A percentile compares a stretch with the other conserved stretches of the same genome.
Conservation (phyloP, 2,329 filamentous ascomycete genomes). For the Exserohilum rostratum region DNA sequence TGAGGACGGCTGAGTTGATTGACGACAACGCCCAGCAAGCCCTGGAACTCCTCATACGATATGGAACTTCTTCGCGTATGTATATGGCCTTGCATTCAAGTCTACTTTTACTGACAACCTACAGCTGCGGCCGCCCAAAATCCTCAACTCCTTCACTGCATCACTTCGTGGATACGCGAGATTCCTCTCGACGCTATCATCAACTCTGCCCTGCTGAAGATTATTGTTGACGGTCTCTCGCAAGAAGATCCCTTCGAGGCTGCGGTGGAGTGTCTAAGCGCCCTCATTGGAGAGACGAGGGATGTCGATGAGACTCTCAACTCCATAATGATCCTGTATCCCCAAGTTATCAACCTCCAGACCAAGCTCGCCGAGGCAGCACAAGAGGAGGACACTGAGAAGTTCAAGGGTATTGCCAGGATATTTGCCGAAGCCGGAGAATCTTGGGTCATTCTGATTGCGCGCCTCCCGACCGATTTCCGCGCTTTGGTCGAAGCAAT, state of each 20-base stretch:
- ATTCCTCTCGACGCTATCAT: slow-evolving; percentile 84
- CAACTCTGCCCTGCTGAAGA: slow-evolving; percentile 80
- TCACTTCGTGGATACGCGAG: slow-evolving; percentile 95
- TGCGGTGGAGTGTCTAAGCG: slow-evolving; percentile 89
- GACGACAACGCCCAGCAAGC: slow-evolving; percentile 90
- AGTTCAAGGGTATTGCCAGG: slow-evolving; percentile 85
- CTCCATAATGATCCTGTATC: slow-evolving; percentile 82
- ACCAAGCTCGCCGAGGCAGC: slow-evolving; percentile 77
- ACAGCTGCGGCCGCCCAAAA: slow-evolving; percentile 76
- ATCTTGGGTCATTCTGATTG: slow-evolving; percentile 91
- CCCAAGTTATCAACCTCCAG: slow-evolving; percentile 75
- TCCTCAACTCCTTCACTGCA: slow-evolving; percentile 89
- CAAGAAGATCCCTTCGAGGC: slow-evolving; percentile 81
- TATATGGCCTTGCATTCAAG: slow-evolving; percentile 16
- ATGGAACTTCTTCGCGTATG: slow-evolving; percentile 88
- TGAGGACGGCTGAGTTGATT: slow-evolving; percentile 86
- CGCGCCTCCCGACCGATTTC: slow-evolving; percentile 81
- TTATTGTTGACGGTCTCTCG: slow-evolving; percentile 78
- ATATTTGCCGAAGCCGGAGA: slow-evolving; percentile 93
- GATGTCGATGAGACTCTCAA: slow-evolving; percentile 90
- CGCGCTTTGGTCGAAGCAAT: slow-evolving; percentile 84
- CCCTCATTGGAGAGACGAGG: slow-evolving; percentile 87
- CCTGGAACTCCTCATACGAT: slow-evolving; percentile 83
- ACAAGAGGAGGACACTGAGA: slow-evolving; percentile 81
- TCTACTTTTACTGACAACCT: slow-evolving; percentile 16